Base-by-base conservation (phyloP, 257 asterid species). In the Sherardia arvensis region DNA sequence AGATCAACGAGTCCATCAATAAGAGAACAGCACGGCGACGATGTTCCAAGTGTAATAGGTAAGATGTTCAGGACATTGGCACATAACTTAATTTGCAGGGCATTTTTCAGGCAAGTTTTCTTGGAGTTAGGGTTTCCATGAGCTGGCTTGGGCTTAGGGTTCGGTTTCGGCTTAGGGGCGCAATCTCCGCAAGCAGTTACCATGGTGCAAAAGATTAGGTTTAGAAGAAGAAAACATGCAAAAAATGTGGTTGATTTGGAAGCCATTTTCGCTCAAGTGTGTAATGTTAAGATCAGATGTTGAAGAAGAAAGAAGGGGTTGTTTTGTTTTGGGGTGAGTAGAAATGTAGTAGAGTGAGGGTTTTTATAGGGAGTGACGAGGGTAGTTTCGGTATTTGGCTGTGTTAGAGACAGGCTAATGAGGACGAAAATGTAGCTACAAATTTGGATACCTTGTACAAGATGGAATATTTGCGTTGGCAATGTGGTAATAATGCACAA, bases 1-100 rank as follows among this genome's bases (percentile, higher is more conserved):
- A 56, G 61, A 11, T 56, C 61, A 15, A 32, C 40, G 0, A 56
- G 40, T 30, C 61, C 61, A 0, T 14, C 38, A 5, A 56, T 4
- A 9, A 73, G 71, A 23, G 64, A 1, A 54, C 94, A 83, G 45
- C 94, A 83, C 15, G 81, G 85, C 22, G 69, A 38, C 15, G 60
- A 76, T 4, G 66, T 65, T 40, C 90, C 85, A 12, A 85, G 11
- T 1, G 62, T 43, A 4, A 70, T 11, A 7, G 77, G 78, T 18
- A 38, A 10, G 4, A 85, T 60, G 6, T 78, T 72, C 0, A 83
- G 76, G 53, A 85, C 64, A 69, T 81, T 21, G 5, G 83, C 90
- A 59, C 94, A 85, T 0, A 79, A 80, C 1, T 84, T 83, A 49
- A 86, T 45, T 59, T 78, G 78, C 34, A 83, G 80, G 69, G 85